phyloP scores from a whole-genome alignment of 139 green algal genomes.

The Asterochloris sp. region DNA sequence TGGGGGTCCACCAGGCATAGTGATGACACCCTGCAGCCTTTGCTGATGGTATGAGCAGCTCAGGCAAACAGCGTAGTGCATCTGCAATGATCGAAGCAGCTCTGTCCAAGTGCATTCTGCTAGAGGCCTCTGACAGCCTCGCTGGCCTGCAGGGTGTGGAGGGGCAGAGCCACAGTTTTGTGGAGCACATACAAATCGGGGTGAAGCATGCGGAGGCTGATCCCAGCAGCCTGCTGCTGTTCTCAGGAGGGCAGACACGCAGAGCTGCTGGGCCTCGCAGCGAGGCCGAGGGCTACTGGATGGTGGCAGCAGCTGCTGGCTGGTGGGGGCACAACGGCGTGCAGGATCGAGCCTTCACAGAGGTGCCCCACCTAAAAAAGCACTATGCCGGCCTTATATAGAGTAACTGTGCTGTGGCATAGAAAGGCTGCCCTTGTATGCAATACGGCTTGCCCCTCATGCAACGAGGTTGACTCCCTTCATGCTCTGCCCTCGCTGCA shows the following conservation, averaged over 20 bases:
- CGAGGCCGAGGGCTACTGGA: conserved; percentile 79
- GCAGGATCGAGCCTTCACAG: conserved; percentile 36
- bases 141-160: conserved; percentile 20
- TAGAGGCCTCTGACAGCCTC: neutral
- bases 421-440: neutral
- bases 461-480: too few relatives aligned
- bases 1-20: too few relatives aligned
- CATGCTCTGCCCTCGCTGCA: conserved; percentile 28
- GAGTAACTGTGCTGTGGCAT: neutral
- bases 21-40: too few relatives aligned
- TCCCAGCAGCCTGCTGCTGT: conserved; percentile 66
- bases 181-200: conserved; percentile 83
- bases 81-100: too few relatives aligned
- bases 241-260: conserved; percentile 64
- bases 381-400: neutral
- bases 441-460: neutral
- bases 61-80: too few relatives aligned
- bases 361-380: conserved; percentile 19
- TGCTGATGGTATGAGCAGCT: too few relatives aligned
- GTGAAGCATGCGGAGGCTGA: conserved; percentile 66
- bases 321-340: conserved; percentile 60
- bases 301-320: conserved; percentile 59
- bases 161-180: conserved; percentile 73
- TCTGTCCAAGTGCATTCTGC: neutral
- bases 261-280: conserved; percentile 65